Conservation (phyloP, 352 stramenopile species). For the Pythium insidiosum region DNA sequence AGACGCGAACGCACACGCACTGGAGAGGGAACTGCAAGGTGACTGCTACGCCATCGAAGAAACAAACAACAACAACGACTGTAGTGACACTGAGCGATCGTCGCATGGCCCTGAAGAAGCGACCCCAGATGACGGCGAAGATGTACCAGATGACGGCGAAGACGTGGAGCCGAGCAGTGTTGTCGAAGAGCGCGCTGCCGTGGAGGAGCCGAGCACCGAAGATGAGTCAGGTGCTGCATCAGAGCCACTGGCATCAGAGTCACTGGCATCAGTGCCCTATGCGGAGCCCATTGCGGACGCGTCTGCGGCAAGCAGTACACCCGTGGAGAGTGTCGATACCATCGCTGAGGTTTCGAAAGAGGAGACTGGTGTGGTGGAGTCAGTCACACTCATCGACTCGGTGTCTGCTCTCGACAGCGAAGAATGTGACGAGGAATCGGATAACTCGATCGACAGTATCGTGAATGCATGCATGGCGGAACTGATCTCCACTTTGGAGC, state of each 20-base stretch:
- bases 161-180: background rate
- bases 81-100: constrained; percentile 7
- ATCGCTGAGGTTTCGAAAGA: too few relatives aligned
- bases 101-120: constrained; percentile 3
- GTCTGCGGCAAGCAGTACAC: constrained; percentile 2
- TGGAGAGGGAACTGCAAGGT: constrained; percentile 6
- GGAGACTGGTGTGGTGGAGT: too few relatives aligned
- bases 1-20: background rate
- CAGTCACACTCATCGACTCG: too few relatives aligned
- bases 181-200: background rate
- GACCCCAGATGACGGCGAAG: background rate
- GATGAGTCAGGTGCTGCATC: too few relatives aligned
- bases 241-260: too few relatives aligned
- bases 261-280: background rate
- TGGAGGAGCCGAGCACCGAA: constrained; percentile 1
- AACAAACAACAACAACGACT: constrained; percentile 2
- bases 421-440: too few relatives aligned
- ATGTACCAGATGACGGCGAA: background rate
- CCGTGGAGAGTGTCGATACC: constrained; percentile 10
- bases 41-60: too few relatives aligned
- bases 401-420: too few relatives aligned
- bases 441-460: too few relatives aligned
- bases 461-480: too few relatives aligned
- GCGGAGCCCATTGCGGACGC: constrained; percentile 1
- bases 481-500: too few relatives aligned